phyloP scores from a whole-genome alignment of 108 stramenopile species.

The Nitzschia sp. region DNA sequence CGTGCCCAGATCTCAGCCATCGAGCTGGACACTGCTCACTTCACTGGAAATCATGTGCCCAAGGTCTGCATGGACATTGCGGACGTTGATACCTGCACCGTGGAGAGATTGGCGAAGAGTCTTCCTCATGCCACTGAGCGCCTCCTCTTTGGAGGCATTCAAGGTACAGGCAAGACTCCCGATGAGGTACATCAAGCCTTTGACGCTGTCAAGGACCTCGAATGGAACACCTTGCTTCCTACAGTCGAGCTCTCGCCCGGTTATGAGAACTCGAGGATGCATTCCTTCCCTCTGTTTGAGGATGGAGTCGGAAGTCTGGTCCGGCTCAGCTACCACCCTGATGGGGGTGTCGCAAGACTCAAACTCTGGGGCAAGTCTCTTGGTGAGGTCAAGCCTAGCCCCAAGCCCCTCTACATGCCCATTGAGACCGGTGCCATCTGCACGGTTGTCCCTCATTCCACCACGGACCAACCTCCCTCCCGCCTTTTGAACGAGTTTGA shows the following conservation, averaged over 20 bases:
- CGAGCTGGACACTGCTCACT: constrained; percentile 87
- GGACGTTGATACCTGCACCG: constrained; percentile 23
- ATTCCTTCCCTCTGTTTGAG: constrained; percentile 52
- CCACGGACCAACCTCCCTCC: constrained; percentile 39
- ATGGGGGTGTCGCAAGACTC: constrained; percentile 91
- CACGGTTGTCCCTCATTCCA: constrained; percentile 44
- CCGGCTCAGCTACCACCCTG: constrained; percentile 85
- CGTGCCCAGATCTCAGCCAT: constrained; percentile 30
- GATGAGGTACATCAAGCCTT: constrained; percentile 52
- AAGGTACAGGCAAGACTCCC: constrained; percentile 61
- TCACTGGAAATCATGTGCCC: constrained; percentile 92
- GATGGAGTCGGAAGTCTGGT: constrained; percentile 47
- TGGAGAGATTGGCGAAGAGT: constrained; percentile 35
- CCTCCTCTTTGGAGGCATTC: constrained; percentile 53
- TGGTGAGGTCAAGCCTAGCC: constrained; percentile 13
- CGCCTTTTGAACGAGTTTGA: constrained; percentile 33
- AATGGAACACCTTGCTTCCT: constrained; percentile 67
- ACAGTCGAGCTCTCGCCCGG: constrained; percentile 70
- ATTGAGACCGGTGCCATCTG: constrained; percentile 30
- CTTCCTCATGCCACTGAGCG: constrained; percentile 62
- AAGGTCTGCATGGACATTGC: constrained; percentile 65
- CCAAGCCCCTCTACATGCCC: constrained; percentile 39
- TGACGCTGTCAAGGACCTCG: constrained; percentile 39
- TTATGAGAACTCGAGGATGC: constrained; percentile 68
- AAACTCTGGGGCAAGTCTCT: constrained; percentile 48